Base-by-base conservation (phyloP, 257 asterid genomes). In the Anisodus acutangulus region DNA sequence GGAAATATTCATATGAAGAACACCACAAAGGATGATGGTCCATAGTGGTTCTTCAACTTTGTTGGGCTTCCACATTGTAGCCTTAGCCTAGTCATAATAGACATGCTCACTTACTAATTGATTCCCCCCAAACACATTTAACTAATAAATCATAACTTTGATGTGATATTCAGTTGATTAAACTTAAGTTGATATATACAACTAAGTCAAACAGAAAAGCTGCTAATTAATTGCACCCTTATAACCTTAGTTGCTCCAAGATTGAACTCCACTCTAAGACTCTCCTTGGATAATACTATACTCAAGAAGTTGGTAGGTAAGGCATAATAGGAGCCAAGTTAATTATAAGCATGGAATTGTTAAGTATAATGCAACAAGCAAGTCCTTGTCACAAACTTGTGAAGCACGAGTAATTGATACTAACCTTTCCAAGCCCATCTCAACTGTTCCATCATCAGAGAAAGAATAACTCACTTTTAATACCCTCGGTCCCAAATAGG, bases 41-140 rank as follows among this genome's bases (percentile, higher is more conserved):
- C 63, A 55, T 13, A 55, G 3, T 12, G n/a, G 62, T 57, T 15
- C 62, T 15, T 5, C 80, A 74, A 74, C 60, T 47, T 22, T 74
- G 43, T 2, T 76, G 81, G 81, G 63, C 45, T 47, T 72, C 60
- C 60, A 76, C 13, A 12, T 51, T 76, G 45, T 26, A 72, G 80
- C n/a, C 80, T 10, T 72, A 35, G 13, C 31, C 11, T 22, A 51
- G 53, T 6, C 80, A 17, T 17, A 9, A 47, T 47, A 0, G 41
- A 12, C 3, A 68, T 72, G 80, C 19, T 59, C 4, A 59, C 26
- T 26, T 6, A 59, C 10, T 59, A 59, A 59, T 59, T 59, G 22
- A n/a, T n/a, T n/a, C 6, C 31, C 17, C 0, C n/a, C 12, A 17
- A 59, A n/a, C 35, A 59, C 6, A 59, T 59, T 59, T 16, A 16